These are phyloP conservation scores for Fonsecaea pedrosoi DNA, from an alignment of 2,329 filamentous ascomycete species.

Conservation along the genomic window DNA sequence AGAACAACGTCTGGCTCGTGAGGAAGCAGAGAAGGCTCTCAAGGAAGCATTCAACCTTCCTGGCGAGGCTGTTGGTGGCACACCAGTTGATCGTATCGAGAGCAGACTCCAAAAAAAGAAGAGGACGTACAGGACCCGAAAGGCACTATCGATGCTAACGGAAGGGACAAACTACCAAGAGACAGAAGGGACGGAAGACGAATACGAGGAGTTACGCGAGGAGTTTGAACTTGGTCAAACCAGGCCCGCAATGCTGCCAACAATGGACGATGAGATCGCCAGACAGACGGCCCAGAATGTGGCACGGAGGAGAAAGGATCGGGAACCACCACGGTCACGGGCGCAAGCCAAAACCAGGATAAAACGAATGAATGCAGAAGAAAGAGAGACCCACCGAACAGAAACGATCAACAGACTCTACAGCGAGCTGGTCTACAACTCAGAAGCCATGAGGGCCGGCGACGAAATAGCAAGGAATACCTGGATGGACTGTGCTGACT, in stretches of 20 bases:
- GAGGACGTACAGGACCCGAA: conserved; percentile 5
- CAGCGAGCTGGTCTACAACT: conserved; percentile 55
- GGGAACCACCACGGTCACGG: conserved; percentile 10
- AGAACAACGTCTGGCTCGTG: conserved; percentile 36
- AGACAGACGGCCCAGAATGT: conserved; percentile 3
- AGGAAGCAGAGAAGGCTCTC: conserved; percentile 39
- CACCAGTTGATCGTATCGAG: conserved; percentile 28
- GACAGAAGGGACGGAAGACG: conserved; percentile 42
- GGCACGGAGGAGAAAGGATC: conserved; percentile 16
- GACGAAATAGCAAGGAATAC: conserved; percentile 59
- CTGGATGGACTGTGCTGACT: conserved; percentile 65
- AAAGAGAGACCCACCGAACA: conserved; percentile 47
- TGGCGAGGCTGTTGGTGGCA: conserved; percentile 14
- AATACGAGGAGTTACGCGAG: conserved; percentile 28
- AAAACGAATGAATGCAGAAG: conserved; percentile 41
- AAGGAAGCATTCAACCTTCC: conserved; percentile 37
- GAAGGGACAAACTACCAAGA: conserved; percentile 18
- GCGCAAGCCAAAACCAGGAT: conserved; percentile 32
- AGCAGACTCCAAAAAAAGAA: conserved; percentile 15
- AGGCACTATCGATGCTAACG: not conserved
- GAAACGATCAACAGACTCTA: conserved; percentile 55
- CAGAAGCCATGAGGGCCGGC: conserved; percentile 57
- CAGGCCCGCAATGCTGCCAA: conserved; percentile 23
- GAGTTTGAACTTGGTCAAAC: not conserved
- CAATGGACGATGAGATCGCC: not conserved